Evolutionary conservation across 768 basidiomycete species (phyloP).

Genomic region (Ramaria rubella): DNA sequence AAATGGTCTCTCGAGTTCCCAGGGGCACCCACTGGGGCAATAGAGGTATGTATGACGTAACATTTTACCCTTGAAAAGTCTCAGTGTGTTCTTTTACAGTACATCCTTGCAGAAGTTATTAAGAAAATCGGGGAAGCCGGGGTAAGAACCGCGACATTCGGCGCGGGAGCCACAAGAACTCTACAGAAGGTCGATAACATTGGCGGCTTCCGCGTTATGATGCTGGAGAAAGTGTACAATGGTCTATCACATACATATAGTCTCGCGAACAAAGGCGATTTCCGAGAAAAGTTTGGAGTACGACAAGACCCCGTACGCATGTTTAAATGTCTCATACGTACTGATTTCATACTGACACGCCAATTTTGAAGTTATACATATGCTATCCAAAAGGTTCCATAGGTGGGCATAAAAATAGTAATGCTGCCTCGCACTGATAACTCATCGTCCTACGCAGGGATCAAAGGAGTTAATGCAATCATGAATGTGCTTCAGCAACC

Average conservation of each 20-base stretch:
- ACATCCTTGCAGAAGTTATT: conserved; percentile 34
- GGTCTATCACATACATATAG: conserved; percentile 29
- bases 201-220: conserved; percentile 27
- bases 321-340: background rate
- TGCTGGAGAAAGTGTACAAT: conserved; percentile 36
- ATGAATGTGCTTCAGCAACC: conserved; percentile 27
- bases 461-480: conserved; percentile 29
- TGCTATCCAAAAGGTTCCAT: conserved; percentile 29
- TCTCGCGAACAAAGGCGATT: conserved; percentile 32
- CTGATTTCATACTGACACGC: conserved; percentile 3
- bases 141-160: conserved; percentile 32
- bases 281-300: conserved; percentile 31
- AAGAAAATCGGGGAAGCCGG: conserved; percentile 32
- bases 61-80: too few species aligned
- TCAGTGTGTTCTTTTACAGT: conserved; percentile 9
- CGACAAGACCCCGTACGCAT: conserved; percentile 26
- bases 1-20: conserved; percentile 43
- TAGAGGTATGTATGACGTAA: conserved; percentile 21
- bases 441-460: background rate
- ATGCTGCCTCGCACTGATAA: background rate
- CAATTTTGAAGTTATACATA: conserved; percentile 23
- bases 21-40: conserved; percentile 33
- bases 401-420: conserved; percentile 11
- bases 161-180: conserved; percentile 30
- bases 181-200: conserved; percentile 28